Percentiles rank a stretch among this genome's conserved stretches.
Conservation (phyloP, 2,329 filamentous ascomycete species). For the Tolypocladium pustulatum region DNA sequence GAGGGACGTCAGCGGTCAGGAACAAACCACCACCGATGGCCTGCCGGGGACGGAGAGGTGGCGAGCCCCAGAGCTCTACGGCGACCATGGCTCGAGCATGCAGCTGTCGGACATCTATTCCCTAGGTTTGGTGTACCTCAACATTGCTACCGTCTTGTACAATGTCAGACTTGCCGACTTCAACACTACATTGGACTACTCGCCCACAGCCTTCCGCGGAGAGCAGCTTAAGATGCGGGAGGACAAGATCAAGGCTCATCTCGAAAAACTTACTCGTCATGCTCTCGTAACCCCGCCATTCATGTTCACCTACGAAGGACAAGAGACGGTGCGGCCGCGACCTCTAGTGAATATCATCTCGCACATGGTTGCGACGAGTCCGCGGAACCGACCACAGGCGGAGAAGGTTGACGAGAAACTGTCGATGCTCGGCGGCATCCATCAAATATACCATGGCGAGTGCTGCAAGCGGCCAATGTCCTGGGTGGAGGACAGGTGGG, state of each 20-base stretch:
- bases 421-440: slow-evolving; percentile 32
- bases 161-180: slow-evolving; percentile 26
- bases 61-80: slow-evolving; percentile 33
- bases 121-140: slow-evolving; percentile 34
- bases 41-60: slow-evolving; percentile 31
- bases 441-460: slow-evolving; percentile 34
- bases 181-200: slow-evolving; percentile 24
- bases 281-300: slow-evolving; percentile 23
- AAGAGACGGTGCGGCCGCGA: slow-evolving; percentile 27
- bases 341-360: slow-evolving; percentile 27
- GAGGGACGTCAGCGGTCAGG: slow-evolving; percentile 31
- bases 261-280: slow-evolving; percentile 20
- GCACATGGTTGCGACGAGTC: slow-evolving; percentile 22
- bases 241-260: slow-evolving; percentile 22
- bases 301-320: slow-evolving; percentile 25
- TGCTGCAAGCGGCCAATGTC: slow-evolving; percentile 32
- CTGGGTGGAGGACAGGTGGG: slow-evolving; percentile 25
- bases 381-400: slow-evolving; percentile 20
- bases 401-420: slow-evolving; percentile 28
- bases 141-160: slow-evolving; percentile 32
- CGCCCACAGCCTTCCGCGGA: slow-evolving; percentile 13
- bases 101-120: slow-evolving; percentile 37
- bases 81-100: slow-evolving; percentile 28
- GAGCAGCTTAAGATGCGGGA: slow-evolving; percentile 22
- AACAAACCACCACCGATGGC: slow-evolving; percentile 32